Evolutionary conservation across 345 rosid species (phyloP).

Genomic region (Populus euphratica): DNA sequence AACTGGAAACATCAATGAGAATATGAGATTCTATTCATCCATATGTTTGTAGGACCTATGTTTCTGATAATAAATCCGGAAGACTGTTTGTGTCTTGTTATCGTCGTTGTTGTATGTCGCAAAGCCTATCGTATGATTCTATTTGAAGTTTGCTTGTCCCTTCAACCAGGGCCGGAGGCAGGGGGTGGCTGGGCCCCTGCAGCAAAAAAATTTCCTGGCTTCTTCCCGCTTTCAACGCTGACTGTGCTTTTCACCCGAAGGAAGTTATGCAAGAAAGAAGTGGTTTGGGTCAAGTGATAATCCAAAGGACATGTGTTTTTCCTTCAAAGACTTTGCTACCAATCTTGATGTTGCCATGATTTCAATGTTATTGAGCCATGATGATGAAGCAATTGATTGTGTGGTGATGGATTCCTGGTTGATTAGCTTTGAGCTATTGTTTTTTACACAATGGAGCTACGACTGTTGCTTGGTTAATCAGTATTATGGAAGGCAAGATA

Average conservation of each 20-base stretch:
- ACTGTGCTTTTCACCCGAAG: constrained; percentile 8
- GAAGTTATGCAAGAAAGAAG: neutral
- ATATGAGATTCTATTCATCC: constrained; percentile 29
- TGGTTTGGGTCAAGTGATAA: neutral
- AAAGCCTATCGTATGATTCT: constrained; percentile 3
- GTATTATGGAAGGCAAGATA: neutral
- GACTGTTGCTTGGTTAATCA: neutral
- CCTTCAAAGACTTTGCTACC: neutral
- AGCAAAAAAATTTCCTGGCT: too few species aligned
- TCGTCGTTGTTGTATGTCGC: constrained; percentile 3
- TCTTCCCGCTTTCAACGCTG: neutral
- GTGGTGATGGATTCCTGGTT: constrained; percentile 13
- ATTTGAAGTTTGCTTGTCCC: constrained; percentile 11
- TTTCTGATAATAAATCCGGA: constrained; percentile 10
- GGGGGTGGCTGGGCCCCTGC: too few species aligned
- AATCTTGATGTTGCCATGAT: neutral
- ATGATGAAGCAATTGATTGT: constrained; percentile 16
- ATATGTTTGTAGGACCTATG: constrained; percentile 25
- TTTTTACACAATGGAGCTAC: neutral
- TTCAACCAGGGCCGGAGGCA: too few species aligned
- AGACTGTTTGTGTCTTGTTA: constrained; percentile 20
- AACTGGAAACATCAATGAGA: constrained; percentile 38
- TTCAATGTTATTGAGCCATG: constrained; percentile 13
- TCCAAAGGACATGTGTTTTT: neutral
- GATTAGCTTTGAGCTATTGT: constrained; percentile 12